Percentiles rank a stretch among this genome's conserved stretches.
Evolutionary conservation across 768 basidiomycete genomes (phyloP).

Genomic region (Kwoniella sp.): DNA sequence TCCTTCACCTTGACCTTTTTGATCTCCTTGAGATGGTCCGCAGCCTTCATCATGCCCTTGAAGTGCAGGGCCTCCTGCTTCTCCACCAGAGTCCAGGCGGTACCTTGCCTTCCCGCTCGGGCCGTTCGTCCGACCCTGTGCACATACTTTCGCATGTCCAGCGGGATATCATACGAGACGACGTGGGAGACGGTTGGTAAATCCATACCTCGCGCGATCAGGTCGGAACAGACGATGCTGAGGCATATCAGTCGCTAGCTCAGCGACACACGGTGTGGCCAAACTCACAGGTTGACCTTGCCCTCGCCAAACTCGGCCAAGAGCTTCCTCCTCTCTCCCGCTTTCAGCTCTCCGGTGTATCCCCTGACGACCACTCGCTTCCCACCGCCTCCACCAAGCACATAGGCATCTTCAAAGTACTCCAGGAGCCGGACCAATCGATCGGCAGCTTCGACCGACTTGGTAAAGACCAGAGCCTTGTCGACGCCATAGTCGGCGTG

Average conservation of each 20-base stretch:
- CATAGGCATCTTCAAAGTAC: constrained; percentile 64
- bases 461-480: constrained; percentile 90
- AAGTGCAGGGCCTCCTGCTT: constrained; percentile 86
- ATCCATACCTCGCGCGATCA: constrained; percentile 93
- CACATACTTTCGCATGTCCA: constrained; percentile 98
- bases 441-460: constrained; percentile 82
- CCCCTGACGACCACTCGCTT: constrained; percentile 57
- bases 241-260: background rate
- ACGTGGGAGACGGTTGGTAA: constrained; percentile 88
- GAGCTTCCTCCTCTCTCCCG: constrained; percentile 67
- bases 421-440: constrained; percentile 76
- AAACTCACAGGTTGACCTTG: constrained; percentile 72
- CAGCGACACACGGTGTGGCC: background rate
- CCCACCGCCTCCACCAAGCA: constrained; percentile 14
- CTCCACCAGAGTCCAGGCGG: constrained; percentile 93
- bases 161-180: constrained; percentile 87
- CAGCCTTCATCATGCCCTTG: constrained; percentile 71
- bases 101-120: constrained; percentile 78
- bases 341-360: constrained; percentile 80
- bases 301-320: constrained; percentile 75
- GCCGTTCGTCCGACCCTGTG: constrained; percentile 96
- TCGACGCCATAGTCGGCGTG: constrained; percentile 54
- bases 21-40: constrained; percentile 65
- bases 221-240: constrained; percentile 92
- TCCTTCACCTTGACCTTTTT: constrained; percentile 65